Evolutionary conservation across 441 rosid genomes (phyloP).

Genomic region (Bocquillonia castaneifolia): DNA sequence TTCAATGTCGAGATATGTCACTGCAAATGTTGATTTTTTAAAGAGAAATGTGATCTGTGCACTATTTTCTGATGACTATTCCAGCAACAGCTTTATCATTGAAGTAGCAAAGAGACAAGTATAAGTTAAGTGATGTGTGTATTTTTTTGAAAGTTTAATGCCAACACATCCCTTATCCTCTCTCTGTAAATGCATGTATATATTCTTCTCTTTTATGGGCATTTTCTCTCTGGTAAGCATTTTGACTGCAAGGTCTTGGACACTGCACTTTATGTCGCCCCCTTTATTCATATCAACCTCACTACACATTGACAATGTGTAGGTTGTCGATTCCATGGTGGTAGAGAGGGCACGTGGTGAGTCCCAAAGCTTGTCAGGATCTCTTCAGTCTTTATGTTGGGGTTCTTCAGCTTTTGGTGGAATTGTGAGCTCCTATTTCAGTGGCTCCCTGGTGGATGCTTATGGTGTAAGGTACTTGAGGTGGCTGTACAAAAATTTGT

Average conservation of each 20-base stretch:
- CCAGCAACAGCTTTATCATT: no score
- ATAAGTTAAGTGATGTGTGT: neutral
- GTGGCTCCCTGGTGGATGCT: slow-evolving; percentile 84
- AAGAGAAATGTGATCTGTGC: neutral
- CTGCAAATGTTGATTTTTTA: neutral
- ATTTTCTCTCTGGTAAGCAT: neutral
- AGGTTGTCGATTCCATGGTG: slow-evolving; percentile 99
- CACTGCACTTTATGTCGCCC: neutral
- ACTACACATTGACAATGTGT: slow-evolving; percentile 19
- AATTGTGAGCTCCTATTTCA: slow-evolving; percentile 89
- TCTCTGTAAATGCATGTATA: no score
- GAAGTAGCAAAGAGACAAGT: neutral
- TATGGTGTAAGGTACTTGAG: slow-evolving; percentile 79
- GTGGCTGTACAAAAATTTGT: slow-evolving; percentile 8
- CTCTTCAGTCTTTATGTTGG: slow-evolving; percentile 95
- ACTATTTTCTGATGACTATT: neutral
- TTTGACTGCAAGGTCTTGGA: neutral
- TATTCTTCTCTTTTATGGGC: neutral
- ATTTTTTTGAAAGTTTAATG: neutral
- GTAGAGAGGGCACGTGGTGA: slow-evolving; percentile 99
- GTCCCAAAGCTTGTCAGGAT: slow-evolving; percentile 87
- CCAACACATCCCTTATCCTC: neutral
- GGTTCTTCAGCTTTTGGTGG: slow-evolving; percentile 99
- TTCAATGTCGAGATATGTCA: neutral
- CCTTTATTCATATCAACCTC: neutral